phyloP scores from a whole-genome alignment of 179 eudicot genomes.

The Beta lomatogona region DNA sequence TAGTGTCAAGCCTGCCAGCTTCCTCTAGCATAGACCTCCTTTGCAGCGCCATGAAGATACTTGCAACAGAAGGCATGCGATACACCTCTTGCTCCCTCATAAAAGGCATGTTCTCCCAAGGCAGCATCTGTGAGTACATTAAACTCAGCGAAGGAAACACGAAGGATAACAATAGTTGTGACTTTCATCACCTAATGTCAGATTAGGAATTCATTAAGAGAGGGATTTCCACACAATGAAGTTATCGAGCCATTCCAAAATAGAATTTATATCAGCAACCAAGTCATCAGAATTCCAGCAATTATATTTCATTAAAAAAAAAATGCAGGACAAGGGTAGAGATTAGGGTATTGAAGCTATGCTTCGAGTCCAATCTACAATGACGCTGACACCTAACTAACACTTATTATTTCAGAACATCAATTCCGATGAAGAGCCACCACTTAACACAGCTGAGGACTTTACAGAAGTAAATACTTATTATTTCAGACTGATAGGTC shows the following conservation, averaged over 20 bases:
- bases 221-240: background rate
- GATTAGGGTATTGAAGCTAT: background rate
- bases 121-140: conserved; percentile 74
- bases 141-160: background rate
- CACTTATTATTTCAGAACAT: background rate
- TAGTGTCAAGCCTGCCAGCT: conserved; percentile 30
- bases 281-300: background rate
- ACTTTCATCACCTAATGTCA: background rate
- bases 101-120: conserved; percentile 87
- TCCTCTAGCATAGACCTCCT: conserved; percentile 45
- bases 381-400: background rate
- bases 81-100: conserved; percentile 86
- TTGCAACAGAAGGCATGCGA: conserved; percentile 89
- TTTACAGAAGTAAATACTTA: background rate
- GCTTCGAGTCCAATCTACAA: background rate
- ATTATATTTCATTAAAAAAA: background rate
- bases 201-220: background rate
- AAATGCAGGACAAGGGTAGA: background rate
- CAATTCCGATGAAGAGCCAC: background rate
- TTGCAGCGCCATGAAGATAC: conserved; percentile 66
- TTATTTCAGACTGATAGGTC: background rate
- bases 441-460: background rate
- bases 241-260: background rate
- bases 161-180: background rate
- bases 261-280: background rate